Evolutionary conservation across 768 basidiomycete genomes (phyloP), one percentile per base, ranked within the genome.

Genomic region (Lactarius hatsudake): DNA sequence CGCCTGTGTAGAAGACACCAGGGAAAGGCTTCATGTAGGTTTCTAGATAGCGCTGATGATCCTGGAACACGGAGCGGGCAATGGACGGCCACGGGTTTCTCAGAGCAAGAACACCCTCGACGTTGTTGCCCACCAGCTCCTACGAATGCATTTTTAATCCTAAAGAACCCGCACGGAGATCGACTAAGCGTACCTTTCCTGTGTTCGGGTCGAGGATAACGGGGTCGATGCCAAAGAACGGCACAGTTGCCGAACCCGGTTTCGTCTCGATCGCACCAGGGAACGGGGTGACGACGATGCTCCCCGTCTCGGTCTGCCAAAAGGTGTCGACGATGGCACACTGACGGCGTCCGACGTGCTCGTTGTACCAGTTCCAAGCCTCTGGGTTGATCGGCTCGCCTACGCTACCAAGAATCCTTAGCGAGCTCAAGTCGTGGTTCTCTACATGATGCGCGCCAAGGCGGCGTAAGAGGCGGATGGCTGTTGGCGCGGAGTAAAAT

Each of bases 301-400:
- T 93, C 62, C 97, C 97, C 0, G 97, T 98, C 81, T 99, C 96
- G 0, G 97, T 99, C 84, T 98, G 96, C 93, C 93, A 95, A 79
- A 87, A 95, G 4, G 93, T 96, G 78, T 97, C 95, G 51, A 96
- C 95, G 71, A 98, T 88, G 7, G 96, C 94, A 75, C 93, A 96
- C 76, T 98, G 84, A 71, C 78, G 82, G 73, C 85, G 84, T 12
- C 96, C 97, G 62, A 97, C 95, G 74, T 94, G 86, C 74, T 97
- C 94, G 77, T 96, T 94, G 79, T 96, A 97, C 96, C 96, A 98
- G 73, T 96, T 86, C 96, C 97, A 98, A 13, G 96, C 96, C 77
- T 98, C 96, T 32, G 96, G 95, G 78, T 98, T 98, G 82, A 99
- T 98, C 1, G 97, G 97, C 79, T 99, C 97, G 63, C 96, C 97